Conservation (phyloP, 1,284 basidiomycete genomes). For the Papiliotrema laurentii region DNA sequence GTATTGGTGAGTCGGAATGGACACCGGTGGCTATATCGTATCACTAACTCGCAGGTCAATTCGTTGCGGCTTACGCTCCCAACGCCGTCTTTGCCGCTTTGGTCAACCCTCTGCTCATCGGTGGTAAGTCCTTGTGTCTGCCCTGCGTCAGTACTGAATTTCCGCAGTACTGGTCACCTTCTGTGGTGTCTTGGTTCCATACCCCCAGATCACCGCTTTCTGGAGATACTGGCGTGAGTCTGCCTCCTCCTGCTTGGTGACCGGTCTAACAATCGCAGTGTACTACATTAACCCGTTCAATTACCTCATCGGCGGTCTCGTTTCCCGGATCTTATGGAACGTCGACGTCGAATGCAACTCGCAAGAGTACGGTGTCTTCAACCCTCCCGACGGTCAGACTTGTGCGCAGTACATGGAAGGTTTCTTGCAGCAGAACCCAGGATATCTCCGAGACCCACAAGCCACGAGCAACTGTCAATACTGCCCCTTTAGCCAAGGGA, state of each 20-base stretch:
- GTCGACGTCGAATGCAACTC: constrained; percentile 32
- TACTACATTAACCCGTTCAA: constrained; percentile 41
- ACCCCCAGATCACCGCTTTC: constrained; percentile 28
- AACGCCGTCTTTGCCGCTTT: constrained; percentile 39
- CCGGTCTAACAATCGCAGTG: constrained; percentile 6
- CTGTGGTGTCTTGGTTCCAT: constrained; percentile 33
- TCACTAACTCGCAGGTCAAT: constrained; percentile 23
- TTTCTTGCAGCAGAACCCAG: constrained; percentile 21
- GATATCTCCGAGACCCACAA: constrained; percentile 32
- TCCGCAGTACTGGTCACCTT: constrained; percentile 20
- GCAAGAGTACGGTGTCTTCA: constrained; percentile 36
- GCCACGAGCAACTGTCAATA: constrained; percentile 35
- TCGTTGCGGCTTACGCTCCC: constrained; percentile 34
- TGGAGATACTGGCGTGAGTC: constrained; percentile 19
- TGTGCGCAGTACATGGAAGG: constrained; percentile 35
- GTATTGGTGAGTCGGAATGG: constrained; percentile 34
- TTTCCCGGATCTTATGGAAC: constrained; percentile 30
- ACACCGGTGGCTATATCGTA: no score
- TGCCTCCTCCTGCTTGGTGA: no score
- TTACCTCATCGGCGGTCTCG: constrained; percentile 35
- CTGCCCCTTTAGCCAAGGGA: constrained; percentile 34
- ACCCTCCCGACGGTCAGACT: constrained; percentile 40
- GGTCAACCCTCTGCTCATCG: constrained; percentile 28
- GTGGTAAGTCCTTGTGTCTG: not conserved
- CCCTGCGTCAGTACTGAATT: not conserved